Base-by-base conservation (phyloP, 768 basidiomycete genomes). In the Thelephora aurantiotincta region DNA sequence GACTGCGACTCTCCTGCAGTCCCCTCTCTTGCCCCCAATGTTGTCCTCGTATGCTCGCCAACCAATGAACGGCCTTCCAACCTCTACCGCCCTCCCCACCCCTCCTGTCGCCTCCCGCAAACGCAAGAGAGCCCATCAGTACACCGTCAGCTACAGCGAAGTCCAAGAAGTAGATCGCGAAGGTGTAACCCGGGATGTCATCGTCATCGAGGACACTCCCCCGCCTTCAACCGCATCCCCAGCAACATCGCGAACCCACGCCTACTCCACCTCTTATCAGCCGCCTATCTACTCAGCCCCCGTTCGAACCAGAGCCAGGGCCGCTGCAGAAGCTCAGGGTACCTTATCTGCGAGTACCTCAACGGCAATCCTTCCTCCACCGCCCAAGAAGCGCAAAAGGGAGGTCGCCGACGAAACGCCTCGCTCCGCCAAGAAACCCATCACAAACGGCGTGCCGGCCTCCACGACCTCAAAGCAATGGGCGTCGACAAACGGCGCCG, bases 161-260 rank as follows among this genome's bases (percentile, higher is more conserved):
- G 84, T 88, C 35, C 80, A 89, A 57, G 88, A 91, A 66, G 74
- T 89, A 61, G 88, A 91, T 65, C 72, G 70, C 55, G 69, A 81
- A 44, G 88, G 88, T 51, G 69, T 72, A 54, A 70, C 88, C 35
- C 69, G 88, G 46, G 88, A 91, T 63, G 83, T 91, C 61, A 91
- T 92, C 64, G 82, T 92, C 56, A 89, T 92, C 63, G 89, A 92
- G 57, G 89, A 92, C 68, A 90, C 89, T 38, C 88, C 88, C 23
- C 81, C 82, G 34, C 87, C 87, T 37, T 76, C 80, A 47, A 86
- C 87, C 45, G 74, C 80, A 59, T 85, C 83, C 45, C 82, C 85
- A 48, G 77, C 83, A 50, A 69, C 62, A 18, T 58, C 81, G 26
- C 75, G 80, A 62, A 78, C 75, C 54, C 73, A 77, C 51, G 75